phyloP scores from a whole-genome alignment of 2,329 filamentous ascomycete genomes.

The Hypoxylon sp. region DNA sequence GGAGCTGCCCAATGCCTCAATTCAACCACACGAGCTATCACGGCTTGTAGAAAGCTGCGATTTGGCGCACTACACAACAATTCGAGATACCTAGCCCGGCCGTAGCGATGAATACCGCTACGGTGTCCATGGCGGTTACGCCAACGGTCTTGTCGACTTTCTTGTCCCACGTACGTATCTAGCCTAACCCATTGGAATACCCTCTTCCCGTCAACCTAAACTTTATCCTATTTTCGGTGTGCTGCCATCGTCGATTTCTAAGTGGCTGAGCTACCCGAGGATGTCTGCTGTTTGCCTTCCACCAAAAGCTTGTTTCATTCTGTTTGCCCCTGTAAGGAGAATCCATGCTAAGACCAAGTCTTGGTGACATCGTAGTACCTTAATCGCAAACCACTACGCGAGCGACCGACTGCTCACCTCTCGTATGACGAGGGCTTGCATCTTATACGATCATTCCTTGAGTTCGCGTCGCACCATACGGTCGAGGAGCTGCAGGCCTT shows the following conservation, averaged over 20 bases:
- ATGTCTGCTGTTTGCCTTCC: constrained; percentile 21
- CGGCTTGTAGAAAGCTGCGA: constrained; percentile 28
- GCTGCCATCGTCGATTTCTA: constrained; percentile 3
- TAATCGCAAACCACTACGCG: constrained; percentile 79
- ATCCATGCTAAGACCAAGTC: constrained; percentile 42
- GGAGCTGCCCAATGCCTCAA: constrained; percentile 33
- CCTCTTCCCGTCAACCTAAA: neutral
- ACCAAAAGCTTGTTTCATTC: constrained; percentile 28
- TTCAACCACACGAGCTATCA: constrained; percentile 8
- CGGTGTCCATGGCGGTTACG: constrained; percentile 86
- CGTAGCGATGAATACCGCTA: constrained; percentile 74
- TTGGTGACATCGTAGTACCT: constrained; percentile 74
- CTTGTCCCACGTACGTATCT: constrained; percentile 80
- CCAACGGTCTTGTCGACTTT: constrained; percentile 90
- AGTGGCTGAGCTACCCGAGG: constrained; percentile 9
- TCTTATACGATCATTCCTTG: constrained; percentile 87
- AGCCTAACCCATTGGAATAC: constrained; percentile 20
- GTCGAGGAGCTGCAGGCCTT: constrained; percentile 95
- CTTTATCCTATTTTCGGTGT: neutral
- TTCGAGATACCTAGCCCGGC: constrained; percentile 10
- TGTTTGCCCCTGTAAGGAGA: constrained; percentile 6
- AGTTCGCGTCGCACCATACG: constrained; percentile 87
- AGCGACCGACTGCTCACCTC: constrained; percentile 90
- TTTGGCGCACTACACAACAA: constrained; percentile 5
- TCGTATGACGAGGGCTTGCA: constrained; percentile 95